Base-by-base conservation (phyloP, 306 rosid genomes). In the Castanea crenata region DNA sequence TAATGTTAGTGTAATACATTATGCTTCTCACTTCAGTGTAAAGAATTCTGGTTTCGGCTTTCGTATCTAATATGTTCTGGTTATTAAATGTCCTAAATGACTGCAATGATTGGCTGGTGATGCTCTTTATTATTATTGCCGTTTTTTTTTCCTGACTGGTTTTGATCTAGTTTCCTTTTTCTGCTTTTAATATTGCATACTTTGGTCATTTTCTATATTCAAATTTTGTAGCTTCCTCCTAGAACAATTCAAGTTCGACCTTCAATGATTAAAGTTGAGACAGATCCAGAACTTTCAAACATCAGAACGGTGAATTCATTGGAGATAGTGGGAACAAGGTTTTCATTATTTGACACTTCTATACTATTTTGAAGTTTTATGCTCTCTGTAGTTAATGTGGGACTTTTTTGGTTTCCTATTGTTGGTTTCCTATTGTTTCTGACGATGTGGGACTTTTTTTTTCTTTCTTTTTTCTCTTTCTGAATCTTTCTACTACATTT, bases 251-350 rank as follows among this genome's bases (percentile, higher is more conserved):
- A 83, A 74, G 82, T 89, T 61, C 92, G 98, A 20, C 73, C 56
- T 61, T 90, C 97, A 74, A 74, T 94, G 98, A 63, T 90, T 90
- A 94, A 94, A 82, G 94, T 90, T 72, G 4, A 71, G 61, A 31
- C 15, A 35, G 98, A 92, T 82, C 19, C 6, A 10, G 15, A 11
- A 12, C 72, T 82, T 61, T 12, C 2, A 4, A 62, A 78, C 74
- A 27, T n/a, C 78, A 83, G 69, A 83, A 83, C 88, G 54, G 79
- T 76, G 64, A 87, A 87, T 63, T 90, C 97, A 0, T 13, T 94
- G 80, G 98, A 94, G 85, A 79, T 94, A 19, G 93, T 94, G 3
- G 81, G 63, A n/a, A 91, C 96, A 15, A 94, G 97, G 98, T 94
- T 86, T 76, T 31, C 67, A 73, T 32, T 21, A 56, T 75, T 21